Evolutionary conservation across 495 filamentous ascomycete species (phyloP), one percentile per base, ranked within the genome.

Genomic region (Coniosporium apollinis): DNA sequence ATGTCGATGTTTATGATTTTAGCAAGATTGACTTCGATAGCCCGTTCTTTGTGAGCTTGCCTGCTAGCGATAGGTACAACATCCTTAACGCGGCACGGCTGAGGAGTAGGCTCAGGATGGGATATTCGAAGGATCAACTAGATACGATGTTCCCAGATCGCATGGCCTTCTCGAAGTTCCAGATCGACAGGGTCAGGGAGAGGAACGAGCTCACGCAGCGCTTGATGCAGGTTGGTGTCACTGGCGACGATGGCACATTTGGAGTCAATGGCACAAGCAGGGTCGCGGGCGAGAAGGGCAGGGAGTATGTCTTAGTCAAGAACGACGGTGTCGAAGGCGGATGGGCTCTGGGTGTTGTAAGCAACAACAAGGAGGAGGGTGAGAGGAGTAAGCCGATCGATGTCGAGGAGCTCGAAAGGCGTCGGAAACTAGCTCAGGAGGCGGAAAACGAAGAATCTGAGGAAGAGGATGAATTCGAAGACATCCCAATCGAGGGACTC

Each of bases 1-100:
- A 94, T 58, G 81, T 97, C 56, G 92, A 91, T 48, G 61, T 94
- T n/a, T 94, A 94, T 50, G 89, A 97, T 54, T 96, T 94, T 44
- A 86, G 79, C 38, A 96, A 96, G 54, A 97, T 97, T 38, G 91
- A 97, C 56, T 97, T 94, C 45, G 80, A 93, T 44, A 76, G 82
- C 35, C 68, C 81, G 11, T 96, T 97, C 57, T 97, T 97, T 55
- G 65, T 75, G 49, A 91, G 82, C 49, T 58, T 97, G 28, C 89
- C 89, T 1, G 70, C 82, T 5, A 79, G 72, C 2, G 89, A 97
- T 62, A 76, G 87, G 15, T 96, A 97, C 58, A 94, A 94, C 42
- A 97, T 97, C 30, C 56, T 97, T 10, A 96, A 94, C 49, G 87
- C 91, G 0, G 89, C 91, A 0, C 64, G 89, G 39, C 51, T 96